These are phyloP conservation scores for Globisporangium apiculatum DNA, from an alignment of 352 stramenopile species.

Conservation along the genomic window DNA sequence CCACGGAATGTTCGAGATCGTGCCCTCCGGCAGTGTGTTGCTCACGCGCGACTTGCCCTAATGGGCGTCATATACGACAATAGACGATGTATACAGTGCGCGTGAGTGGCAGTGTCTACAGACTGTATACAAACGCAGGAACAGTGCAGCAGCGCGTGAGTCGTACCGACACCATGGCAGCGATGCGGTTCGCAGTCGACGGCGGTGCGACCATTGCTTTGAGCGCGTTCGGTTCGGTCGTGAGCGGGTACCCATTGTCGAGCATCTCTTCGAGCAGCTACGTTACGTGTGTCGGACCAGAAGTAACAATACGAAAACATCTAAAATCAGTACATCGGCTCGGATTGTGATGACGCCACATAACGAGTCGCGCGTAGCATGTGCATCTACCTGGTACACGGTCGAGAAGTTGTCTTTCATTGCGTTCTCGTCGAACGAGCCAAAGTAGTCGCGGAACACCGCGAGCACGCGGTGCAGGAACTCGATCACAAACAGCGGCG, in stretches of 20 bases:
- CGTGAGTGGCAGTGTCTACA: background rate
- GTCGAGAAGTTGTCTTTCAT: constrained; percentile 99
- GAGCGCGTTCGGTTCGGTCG: constrained; percentile 96
- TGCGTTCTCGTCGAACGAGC: constrained; percentile 91
- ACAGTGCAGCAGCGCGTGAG: background rate
- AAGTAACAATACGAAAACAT: no score
- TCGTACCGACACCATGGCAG: constrained; percentile 73
- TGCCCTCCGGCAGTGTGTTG: constrained; percentile 89
- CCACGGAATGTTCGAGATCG: constrained; percentile 96
- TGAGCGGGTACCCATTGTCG: constrained; percentile 96
- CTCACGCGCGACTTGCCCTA: constrained; percentile 86
- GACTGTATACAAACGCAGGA: background rate
- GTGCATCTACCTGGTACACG: constrained; percentile 83
- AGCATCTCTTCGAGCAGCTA: constrained; percentile 95
- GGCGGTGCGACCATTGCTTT: constrained; percentile 96
- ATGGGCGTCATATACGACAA: no score
- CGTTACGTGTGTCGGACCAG: background rate
- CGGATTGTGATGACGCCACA: background rate
- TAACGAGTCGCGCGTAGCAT: background rate
- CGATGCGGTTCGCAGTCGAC: constrained; percentile 89
- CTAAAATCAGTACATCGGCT: no score
- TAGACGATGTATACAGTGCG: background rate
- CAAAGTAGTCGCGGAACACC: constrained; percentile 97
- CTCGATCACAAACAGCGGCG: constrained; percentile 91
- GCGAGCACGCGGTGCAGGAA: constrained; percentile 95